These are phyloP conservation scores for Fraxinus dipetala DNA, from an alignment of 305 asterid species.

Conservation along the genomic window DNA sequence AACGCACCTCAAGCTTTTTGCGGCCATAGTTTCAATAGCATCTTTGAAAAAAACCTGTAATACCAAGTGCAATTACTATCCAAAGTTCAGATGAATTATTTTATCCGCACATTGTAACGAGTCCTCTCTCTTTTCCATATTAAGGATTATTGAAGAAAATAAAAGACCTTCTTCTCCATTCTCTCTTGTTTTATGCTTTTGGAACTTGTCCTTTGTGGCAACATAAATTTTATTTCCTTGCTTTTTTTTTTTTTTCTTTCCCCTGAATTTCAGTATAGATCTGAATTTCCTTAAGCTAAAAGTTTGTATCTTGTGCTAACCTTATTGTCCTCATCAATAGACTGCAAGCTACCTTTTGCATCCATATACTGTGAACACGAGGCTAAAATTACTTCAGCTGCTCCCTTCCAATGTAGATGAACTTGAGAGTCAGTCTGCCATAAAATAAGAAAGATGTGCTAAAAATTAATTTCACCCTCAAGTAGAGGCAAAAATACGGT, in stretches of 20 bases:
- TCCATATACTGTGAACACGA: conserved; percentile 61
- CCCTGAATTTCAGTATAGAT: conserved; percentile 9
- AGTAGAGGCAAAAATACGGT: background rate
- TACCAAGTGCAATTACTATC: conserved; percentile 14
- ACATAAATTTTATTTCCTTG: background rate
- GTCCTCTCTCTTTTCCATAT: conserved; percentile 10
- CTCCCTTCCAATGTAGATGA: conserved; percentile 97
- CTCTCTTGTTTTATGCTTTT: background rate
- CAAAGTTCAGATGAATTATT: background rate
- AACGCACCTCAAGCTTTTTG: conserved; percentile 89
- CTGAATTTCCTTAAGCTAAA: conserved; percentile 10
- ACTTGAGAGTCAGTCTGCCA: conserved; percentile 71
- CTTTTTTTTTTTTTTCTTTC: conserved; percentile 1
- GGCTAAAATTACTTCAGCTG: conserved; percentile 85
- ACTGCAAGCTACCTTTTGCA: conserved; percentile 51
- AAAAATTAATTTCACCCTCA: conserved; percentile 5
- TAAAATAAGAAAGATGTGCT: conserved; percentile 18
- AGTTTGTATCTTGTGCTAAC: conserved; percentile 32
- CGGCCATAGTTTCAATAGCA: conserved; percentile 81
- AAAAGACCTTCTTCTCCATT: conserved; percentile 1
- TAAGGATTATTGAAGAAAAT: conserved; percentile 1
- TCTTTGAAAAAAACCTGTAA: conserved; percentile 61
- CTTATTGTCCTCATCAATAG: conserved; percentile 56
- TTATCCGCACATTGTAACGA: background rate
- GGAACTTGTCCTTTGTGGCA: background rate